Base-by-base conservation (phyloP, 352 stramenopile genomes). In the Pythium brassicae region DNA sequence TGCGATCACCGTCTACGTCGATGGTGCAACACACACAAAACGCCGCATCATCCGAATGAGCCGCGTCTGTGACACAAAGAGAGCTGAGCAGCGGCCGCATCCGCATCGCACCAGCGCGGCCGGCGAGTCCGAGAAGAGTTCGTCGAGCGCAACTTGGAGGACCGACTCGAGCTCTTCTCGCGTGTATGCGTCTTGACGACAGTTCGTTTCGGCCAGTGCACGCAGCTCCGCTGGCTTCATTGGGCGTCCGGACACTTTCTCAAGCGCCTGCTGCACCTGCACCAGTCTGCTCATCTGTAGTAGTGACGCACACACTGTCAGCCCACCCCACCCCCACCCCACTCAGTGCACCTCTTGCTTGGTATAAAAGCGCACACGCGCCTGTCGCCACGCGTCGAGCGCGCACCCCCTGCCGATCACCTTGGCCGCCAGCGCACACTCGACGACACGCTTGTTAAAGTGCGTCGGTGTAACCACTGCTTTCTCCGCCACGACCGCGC, bases 401-500 rank as follows among this genome's bases (percentile, higher is more conserved):
- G 46, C 65, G 3, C 69, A 49, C n/a, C 65, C 59, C 50, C 81
- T 89, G 15, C 64, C 75, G 19, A 92, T 74, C 51, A 90, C 47
- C 65, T 90, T 92, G 32, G 74, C 71, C 42, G 80, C 85, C 4
- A 94, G 60, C 14, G 75, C 74, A 48, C 85, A 89, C 64, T 94
- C 85, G 15, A 91, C 58, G 7, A 94, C 85, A 10, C 86, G 79
- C 59, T 87, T 88, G 64, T 96, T 96, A 54, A 78, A 96, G 10
- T 65, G 66, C 32, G 58, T 71, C 11, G 61, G 54, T 1, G 83
- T 81, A 49, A 81, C 76, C n/a, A 83, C 76, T 1, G 86, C 84
- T 71, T 96, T 96, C 55, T 87, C 57, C 12, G 79, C 74, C 9
- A 83, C 52, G 8, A 87, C 74, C 14, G 83, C 52, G 29, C 72